phyloP scores from a whole-genome alignment of 1,284 basidiomycete genomes.

The Rhodotorula sp. region DNA sequence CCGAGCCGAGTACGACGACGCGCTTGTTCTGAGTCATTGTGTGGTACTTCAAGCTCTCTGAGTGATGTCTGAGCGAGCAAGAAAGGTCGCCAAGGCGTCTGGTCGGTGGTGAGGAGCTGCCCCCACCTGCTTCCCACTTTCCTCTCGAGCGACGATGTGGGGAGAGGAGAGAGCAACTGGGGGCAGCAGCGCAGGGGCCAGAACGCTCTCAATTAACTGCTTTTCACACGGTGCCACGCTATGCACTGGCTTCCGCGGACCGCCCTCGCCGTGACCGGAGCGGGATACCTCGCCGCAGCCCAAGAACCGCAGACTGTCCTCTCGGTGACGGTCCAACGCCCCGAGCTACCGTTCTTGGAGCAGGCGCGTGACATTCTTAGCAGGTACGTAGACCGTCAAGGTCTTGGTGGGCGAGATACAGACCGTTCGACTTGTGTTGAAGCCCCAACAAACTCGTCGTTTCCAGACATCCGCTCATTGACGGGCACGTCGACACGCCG shows the following conservation, averaged over 20 bases:
- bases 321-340: not conserved
- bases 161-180: too few species aligned
- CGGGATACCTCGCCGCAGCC: not conserved
- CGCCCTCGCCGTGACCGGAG: not conserved
- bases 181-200: too few species aligned
- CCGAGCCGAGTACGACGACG: constrained; percentile 24
- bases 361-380: not conserved
- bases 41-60: not conserved
- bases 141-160: too few species aligned
- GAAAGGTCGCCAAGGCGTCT: not conserved
- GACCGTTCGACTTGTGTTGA: not conserved
- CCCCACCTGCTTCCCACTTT: too few species aligned
- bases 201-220: too few species aligned
- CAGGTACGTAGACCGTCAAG: not conserved
- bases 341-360: not conserved
- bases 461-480: constrained; percentile 46
- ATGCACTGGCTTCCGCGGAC: not conserved
- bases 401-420: too few species aligned
- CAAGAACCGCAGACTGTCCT: not conserved
- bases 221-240: not conserved
- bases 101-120: too few species aligned
- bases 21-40: not conserved
- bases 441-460: not conserved
- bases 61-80: not conserved
- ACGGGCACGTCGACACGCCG: constrained; percentile 61